Evolutionary conservation across 768 basidiomycete species (phyloP).

Genomic region (Boletus rubropictus): DNA sequence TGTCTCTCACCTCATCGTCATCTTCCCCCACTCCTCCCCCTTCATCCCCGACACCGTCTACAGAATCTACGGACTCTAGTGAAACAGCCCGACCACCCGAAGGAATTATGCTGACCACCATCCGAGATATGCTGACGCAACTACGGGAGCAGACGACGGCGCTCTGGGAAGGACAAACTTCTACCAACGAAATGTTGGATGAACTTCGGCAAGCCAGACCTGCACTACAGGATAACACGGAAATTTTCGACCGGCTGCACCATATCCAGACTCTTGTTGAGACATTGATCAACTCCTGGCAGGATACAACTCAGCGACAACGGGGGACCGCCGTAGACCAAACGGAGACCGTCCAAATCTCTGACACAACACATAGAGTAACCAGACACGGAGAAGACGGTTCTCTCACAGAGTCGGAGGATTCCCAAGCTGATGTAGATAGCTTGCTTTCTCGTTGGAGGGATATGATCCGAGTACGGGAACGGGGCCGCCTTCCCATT

Average conservation of each 20-base stretch:
- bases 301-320: slow-evolving; percentile 1
- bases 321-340: slow-evolving; percentile 4
- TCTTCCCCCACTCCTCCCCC: slow-evolving; percentile 32
- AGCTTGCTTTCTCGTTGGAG: slow-evolving; percentile 26
- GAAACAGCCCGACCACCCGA: slow-evolving; percentile 34
- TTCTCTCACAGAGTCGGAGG: slow-evolving; percentile 30
- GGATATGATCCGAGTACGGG: slow-evolving; percentile 21
- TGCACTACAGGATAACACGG: slow-evolving; percentile 36
- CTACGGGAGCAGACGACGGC: slow-evolving; percentile 55
- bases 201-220: slow-evolving; percentile 49
- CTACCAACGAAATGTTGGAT: slow-evolving; percentile 56
- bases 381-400: slow-evolving; percentile 11
- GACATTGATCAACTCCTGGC: slow-evolving; percentile 6
- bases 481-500: slow-evolving; percentile 31
- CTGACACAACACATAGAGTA: slow-evolving; percentile 17
- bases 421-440: slow-evolving; percentile 23
- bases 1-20: slow-evolving; percentile 37
- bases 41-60: slow-evolving; percentile 34
- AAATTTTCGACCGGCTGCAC: slow-evolving; percentile 29
- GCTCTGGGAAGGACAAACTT: slow-evolving; percentile 57
- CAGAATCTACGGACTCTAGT: slow-evolving; percentile 26
- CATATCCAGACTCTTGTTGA: slow-evolving; percentile 23
- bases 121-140: slow-evolving; percentile 50
- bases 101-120: slow-evolving; percentile 34
- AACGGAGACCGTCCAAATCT: slow-evolving; percentile 14